Conservation (phyloP, 2,329 filamentous ascomycete genomes). For the Hypoxylon sp. region DNA sequence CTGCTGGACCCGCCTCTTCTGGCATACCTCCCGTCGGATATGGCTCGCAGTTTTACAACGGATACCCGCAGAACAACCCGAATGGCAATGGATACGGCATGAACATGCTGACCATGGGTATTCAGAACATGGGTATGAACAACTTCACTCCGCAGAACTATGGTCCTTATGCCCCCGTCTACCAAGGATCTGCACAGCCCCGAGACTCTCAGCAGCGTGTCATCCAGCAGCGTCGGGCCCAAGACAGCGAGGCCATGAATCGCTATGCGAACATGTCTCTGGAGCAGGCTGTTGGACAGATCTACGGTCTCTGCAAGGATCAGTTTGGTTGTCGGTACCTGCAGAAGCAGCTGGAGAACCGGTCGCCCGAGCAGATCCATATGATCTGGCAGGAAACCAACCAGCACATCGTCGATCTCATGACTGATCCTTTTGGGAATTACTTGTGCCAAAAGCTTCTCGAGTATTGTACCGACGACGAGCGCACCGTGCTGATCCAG, state of each 20-base stretch:
- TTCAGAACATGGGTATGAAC: conserved; percentile 73
- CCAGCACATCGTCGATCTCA: conserved; percentile 93
- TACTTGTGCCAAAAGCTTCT: conserved; percentile 99
- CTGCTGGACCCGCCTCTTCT: conserved; percentile 36
- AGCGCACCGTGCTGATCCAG: conserved; percentile 91
- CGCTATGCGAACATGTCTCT: conserved; percentile 87
- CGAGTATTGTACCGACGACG: conserved; percentile 93
- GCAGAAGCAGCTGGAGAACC: conserved; percentile 96
- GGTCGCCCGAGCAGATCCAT: conserved; percentile 83
- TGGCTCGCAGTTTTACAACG: conserved; percentile 46
- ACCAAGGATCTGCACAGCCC: conserved; percentile 65
- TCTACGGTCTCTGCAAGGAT: conserved; percentile 94
- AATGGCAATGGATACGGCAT: conserved; percentile 57
- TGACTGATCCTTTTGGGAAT: conserved; percentile 99
- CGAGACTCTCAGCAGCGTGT: conserved; percentile 82
- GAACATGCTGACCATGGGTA: conserved; percentile 73
- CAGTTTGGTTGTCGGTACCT: conserved; percentile 97
- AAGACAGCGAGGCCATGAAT: conserved; percentile 79
- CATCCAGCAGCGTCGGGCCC: conserved; percentile 79
- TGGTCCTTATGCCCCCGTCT: conserved; percentile 66
- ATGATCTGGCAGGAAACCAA: conserved; percentile 96
- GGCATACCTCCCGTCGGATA: conserved; percentile 26
- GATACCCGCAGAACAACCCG: conserved; percentile 49
- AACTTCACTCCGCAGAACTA: conserved; percentile 70
- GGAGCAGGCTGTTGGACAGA: conserved; percentile 82